phyloP scores from a whole-genome alignment of 2,329 filamentous ascomycete genomes.

The Dactylonectria macrodidyma region DNA sequence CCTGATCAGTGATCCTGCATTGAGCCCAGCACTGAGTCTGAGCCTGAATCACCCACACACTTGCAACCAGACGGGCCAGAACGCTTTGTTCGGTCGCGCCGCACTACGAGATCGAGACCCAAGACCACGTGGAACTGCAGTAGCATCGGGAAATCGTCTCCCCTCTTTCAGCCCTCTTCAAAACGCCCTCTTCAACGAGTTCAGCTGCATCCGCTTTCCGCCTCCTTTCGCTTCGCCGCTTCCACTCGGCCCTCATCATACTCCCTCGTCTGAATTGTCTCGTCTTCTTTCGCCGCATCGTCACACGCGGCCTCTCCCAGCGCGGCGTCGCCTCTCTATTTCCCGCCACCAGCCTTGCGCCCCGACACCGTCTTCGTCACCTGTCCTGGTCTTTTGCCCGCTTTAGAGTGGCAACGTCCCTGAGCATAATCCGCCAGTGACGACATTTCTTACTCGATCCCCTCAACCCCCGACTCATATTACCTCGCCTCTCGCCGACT shows the following conservation, averaged over 20 bases:
- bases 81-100: conserved; percentile 31
- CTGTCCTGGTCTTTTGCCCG: conserved; percentile 9
- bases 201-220: conserved; percentile 28
- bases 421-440: conserved; percentile 28
- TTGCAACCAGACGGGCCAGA: no score
- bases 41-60: no score
- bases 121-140: conserved; percentile 42
- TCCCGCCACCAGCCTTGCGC: conserved; percentile 16
- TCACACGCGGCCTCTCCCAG: conserved; percentile 31
- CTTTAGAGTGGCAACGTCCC: conserved; percentile 31
- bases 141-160: conserved; percentile 38
- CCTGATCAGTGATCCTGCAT: background rate
- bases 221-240: conserved; percentile 20
- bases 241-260: conserved; percentile 9
- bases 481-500: background rate
- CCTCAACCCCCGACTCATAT: background rate
- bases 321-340: conserved; percentile 19
- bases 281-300: conserved; percentile 2
- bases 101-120: conserved; percentile 38
- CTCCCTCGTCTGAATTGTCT: background rate
- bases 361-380: conserved; percentile 12
- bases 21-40: no score
- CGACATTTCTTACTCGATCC: conserved; percentile 22
- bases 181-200: background rate
- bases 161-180: conserved; percentile 28